These are phyloP conservation scores for Kluyveromyces lactis DNA, from an alignment of 805 yeast genomes.

Conservation along the genomic window DNA sequence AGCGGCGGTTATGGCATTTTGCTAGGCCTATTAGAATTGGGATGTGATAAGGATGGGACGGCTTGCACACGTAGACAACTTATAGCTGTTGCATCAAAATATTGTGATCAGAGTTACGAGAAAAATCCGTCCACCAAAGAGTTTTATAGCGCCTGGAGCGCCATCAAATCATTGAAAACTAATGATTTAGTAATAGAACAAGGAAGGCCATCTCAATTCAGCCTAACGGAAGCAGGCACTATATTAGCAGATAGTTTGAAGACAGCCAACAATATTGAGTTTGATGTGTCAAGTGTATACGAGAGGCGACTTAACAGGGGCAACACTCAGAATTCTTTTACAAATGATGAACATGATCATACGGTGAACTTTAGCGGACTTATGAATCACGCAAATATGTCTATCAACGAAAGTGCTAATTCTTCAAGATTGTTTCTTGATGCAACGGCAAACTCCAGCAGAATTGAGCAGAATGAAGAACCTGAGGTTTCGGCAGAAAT, in stretches of 20 bases:
- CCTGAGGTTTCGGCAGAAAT: background rate
- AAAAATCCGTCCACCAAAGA: conserved; percentile 54
- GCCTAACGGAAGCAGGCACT: conserved; percentile 61
- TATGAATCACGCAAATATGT: background rate
- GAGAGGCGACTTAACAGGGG: conserved; percentile 5
- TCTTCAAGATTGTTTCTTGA: conserved; percentile 2
- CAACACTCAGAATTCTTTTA: conserved; percentile 6
- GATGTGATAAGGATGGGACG: conserved; percentile 45
- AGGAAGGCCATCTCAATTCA: conserved; percentile 55
- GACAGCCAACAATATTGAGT: conserved; percentile 34
- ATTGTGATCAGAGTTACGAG: conserved; percentile 49
- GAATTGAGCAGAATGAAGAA: background rate
- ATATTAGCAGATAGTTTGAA: conserved; percentile 52
- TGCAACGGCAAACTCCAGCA: conserved; percentile 1
- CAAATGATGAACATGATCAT: background rate
- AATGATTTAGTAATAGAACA: conserved; percentile 46
- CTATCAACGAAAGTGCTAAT: background rate
- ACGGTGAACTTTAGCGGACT: conserved; percentile 1
- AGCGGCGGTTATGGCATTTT: conserved; percentile 84
- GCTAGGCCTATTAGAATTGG: conserved; percentile 45
- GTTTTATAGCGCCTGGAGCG: conserved; percentile 68
- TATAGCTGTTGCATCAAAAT: conserved; percentile 42
- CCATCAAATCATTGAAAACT: conserved; percentile 53
- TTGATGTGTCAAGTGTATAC: conserved; percentile 15
- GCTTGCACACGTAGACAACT: conserved; percentile 47